Conservation (phyloP, 306 rosid genomes). For the Pueraria montana region DNA sequence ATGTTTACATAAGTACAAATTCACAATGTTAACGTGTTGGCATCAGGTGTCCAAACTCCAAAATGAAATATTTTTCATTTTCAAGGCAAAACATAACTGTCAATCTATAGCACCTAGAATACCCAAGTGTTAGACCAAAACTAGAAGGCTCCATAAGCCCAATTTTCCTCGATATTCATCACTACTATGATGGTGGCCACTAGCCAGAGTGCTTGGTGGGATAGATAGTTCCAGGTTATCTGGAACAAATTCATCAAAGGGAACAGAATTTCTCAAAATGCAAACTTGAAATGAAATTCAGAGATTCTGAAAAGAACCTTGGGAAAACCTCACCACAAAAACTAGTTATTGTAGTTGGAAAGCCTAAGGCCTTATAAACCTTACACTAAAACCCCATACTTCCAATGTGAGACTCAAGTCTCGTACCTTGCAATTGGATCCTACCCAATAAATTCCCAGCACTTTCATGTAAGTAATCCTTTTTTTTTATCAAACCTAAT, state of each 20-base stretch:
- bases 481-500: not conserved
- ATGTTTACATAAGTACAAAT: conserved; percentile 4
- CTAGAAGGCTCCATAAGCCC: conserved; percentile 22
- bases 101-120: conserved; percentile 7
- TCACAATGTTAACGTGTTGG: not conserved
- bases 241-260: not conserved
- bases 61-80: conserved; percentile 22
- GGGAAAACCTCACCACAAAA: not conserved
- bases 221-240: conserved; percentile 12
- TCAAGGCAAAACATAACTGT: conserved; percentile 31
- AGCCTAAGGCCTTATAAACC: too few relatives aligned
- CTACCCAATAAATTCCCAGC: not conserved
- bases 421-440: not conserved
- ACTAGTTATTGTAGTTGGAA: not conserved
- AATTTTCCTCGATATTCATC: conserved; percentile 20
- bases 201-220: not conserved
- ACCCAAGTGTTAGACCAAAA: not conserved
- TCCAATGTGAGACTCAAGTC: not conserved
- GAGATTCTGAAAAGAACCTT: not conserved
- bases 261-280: conserved; percentile 5
- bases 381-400: not conserved
- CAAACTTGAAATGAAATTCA: conserved; percentile 16
- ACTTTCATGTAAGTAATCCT: not conserved
- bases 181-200: not conserved
- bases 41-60: conserved; percentile 31